Evolutionary conservation across 768 basidiomycete genomes (phyloP).

Genomic region (Tulasnella sp.): DNA sequence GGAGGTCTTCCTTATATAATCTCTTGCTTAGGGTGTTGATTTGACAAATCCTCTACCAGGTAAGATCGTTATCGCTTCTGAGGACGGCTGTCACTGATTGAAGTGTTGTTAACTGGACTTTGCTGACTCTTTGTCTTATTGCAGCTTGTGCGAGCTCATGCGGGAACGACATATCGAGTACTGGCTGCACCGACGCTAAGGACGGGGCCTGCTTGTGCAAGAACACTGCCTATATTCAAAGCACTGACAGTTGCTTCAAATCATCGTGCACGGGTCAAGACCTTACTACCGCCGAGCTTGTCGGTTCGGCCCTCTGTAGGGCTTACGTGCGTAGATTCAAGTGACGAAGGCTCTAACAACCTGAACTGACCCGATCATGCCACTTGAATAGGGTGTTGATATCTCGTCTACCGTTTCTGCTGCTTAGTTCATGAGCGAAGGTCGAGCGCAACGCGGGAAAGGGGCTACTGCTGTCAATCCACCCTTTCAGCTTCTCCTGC

Average conservation of each 20-base stretch:
- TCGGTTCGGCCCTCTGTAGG: background rate
- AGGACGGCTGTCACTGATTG: background rate
- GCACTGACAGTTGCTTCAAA: background rate
- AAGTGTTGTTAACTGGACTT: background rate
- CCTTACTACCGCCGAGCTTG: background rate
- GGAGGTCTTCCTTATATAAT: background rate
- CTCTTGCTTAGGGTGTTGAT: background rate
- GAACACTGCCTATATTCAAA: slow-evolving; percentile 36
- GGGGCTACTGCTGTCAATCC: background rate
- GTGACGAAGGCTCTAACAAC: background rate
- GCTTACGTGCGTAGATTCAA: slow-evolving; percentile 1
- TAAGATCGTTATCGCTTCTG: background rate
- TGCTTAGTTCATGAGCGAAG: background rate
- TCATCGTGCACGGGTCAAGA: background rate
- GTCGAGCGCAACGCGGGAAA: too few relatives aligned
- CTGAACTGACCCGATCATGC: background rate
- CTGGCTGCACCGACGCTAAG: slow-evolving; percentile 51
- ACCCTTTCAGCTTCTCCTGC: background rate
- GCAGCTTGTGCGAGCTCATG: slow-evolving; percentile 16
- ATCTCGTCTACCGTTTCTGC: background rate
- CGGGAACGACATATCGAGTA: slow-evolving; percentile 40
- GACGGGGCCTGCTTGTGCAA: slow-evolving; percentile 60
- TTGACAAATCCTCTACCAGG: background rate
- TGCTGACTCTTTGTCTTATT: background rate
- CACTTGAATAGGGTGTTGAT: background rate